Base-by-base conservation (phyloP, 1,139 yeast species). In the Kodamaea anthophila region DNA sequence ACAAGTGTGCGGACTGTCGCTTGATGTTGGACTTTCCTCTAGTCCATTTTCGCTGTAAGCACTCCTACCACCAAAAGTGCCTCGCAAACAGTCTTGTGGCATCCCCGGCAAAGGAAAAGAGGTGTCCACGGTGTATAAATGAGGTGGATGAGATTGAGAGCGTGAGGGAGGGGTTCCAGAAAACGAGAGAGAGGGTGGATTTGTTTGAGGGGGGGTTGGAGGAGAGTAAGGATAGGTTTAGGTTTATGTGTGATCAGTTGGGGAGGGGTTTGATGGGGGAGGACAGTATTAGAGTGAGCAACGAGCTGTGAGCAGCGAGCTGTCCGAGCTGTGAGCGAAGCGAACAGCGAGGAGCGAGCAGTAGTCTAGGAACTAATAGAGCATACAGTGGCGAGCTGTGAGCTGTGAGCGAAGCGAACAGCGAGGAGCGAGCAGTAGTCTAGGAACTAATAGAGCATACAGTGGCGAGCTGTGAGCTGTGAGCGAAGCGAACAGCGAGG, bases 61-160 rank as follows among this genome's bases (percentile, higher is more conserved):
- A 91, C 47, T 77, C 94, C 3, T 87, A 75, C 48, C 98, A 91
- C 50, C 86, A 82, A 42, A 65, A 84, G 30, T 93, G 98, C 47
- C 55, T 91, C 13, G 66, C 69, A 30, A 78, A 77, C 28, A 55
- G 51, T 36, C 42, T 53, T 18, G 47, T 60, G 32, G 41, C 42
- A 21, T 26, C 42, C 13, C 22, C 28, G 10, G 36, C 7, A 44
- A 46, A 14, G 45, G 46, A 18, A 46, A 51, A 53, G 20, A 61
- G 58, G 33, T 87, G 97, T 51, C 94, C 96, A 1, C 59, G 70
- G 24, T 87, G 96, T 50, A 53, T 76, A 3, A 71, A 74, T 15
- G 85, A 81, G 29, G 55, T 77, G 24, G 93, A 83, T 39, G 77
- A 81, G 12, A 62, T 84, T 18, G 67, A 70, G 26, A 74, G 77